Evolutionary conservation across 2,329 filamentous ascomycete genomes (phyloP).

Genomic region (Coniella lustricola): DNA sequence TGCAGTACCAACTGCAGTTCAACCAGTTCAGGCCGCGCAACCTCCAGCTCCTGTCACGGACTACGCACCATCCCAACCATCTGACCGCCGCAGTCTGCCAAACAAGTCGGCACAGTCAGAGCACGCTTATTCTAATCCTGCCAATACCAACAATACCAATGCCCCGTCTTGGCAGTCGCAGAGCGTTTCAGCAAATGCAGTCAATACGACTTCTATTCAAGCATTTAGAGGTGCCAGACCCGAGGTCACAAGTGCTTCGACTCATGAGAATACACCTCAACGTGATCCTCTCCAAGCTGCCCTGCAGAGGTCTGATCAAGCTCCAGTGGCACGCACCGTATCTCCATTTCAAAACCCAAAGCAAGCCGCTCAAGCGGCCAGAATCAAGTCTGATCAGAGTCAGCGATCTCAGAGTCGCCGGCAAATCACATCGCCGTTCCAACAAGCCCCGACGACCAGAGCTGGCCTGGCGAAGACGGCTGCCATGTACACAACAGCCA

Average conservation of each 20-base stretch:
- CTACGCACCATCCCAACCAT: background rate
- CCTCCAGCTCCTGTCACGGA: background rate
- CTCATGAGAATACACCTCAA: slow-evolving; percentile 8
- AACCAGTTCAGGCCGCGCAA: slow-evolving; percentile 1
- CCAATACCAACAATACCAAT: background rate
- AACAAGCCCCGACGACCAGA: slow-evolving; percentile 11
- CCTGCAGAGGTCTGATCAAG: slow-evolving; percentile 23
- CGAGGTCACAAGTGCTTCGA: background rate
- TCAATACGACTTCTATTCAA: no score
- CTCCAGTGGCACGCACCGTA: slow-evolving; percentile 22
- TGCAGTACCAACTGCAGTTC: background rate
- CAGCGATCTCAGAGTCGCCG: slow-evolving; percentile 28
- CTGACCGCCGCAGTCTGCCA: slow-evolving; percentile 12
- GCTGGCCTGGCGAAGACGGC: slow-evolving; percentile 13
- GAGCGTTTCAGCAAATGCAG: background rate
- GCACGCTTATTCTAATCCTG: background rate
- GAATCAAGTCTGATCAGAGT: slow-evolving; percentile 28
- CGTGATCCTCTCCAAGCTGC: slow-evolving; percentile 8
- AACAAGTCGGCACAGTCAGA: slow-evolving; percentile 5
- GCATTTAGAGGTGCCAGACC: background rate
- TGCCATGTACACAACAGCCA: slow-evolving; percentile 15
- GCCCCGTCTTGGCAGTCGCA: slow-evolving; percentile 17
- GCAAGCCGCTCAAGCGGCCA: slow-evolving; percentile 18
- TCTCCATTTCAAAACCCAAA: slow-evolving; percentile 23
- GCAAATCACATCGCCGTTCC: slow-evolving; percentile 21